These are phyloP conservation scores for Rhododendron vialii DNA, from an alignment of 148 eudicot genomes.

Conservation along the genomic window DNA sequence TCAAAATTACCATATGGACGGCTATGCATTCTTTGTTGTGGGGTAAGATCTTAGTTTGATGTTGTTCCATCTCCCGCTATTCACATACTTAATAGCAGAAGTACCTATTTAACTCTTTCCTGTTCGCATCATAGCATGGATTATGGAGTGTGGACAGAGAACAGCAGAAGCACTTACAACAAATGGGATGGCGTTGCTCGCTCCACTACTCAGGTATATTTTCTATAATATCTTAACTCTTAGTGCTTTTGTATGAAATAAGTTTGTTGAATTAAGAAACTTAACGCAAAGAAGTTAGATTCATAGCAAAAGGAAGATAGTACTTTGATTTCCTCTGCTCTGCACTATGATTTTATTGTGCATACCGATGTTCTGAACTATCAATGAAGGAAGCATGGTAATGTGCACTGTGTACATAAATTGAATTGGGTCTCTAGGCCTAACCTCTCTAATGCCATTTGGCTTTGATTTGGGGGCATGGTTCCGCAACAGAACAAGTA, in stretches of 20 bases:
- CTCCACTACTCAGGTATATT: conserved; percentile 71
- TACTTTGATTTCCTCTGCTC: neutral
- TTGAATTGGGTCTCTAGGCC: too few species aligned
- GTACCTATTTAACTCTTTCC: conserved; percentile 8
- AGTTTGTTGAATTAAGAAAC: neutral
- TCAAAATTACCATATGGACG: conserved; percentile 90
- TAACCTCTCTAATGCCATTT: too few species aligned
- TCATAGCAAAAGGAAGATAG: neutral
- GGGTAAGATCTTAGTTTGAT: conserved; percentile 53
- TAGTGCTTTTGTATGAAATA: neutral
- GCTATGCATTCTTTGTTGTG: conserved; percentile 91
- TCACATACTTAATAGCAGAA: neutral
- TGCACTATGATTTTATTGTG: neutral
- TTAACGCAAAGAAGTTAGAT: neutral
- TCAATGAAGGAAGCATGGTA: too few species aligned
- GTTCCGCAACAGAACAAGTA: too few species aligned
- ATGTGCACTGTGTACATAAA: too few species aligned
- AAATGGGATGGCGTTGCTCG: conserved; percentile 98
- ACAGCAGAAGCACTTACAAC: conserved; percentile 79
- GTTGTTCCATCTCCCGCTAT: neutral
- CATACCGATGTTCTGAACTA: too few species aligned
- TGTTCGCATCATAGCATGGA: conserved; percentile 58
- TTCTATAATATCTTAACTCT: neutral
- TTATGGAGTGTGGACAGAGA: conserved; percentile 85
- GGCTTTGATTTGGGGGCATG: too few species aligned